phyloP scores from a whole-genome alignment of 2,329 filamentous ascomycete species.

The Neonectria sp. region DNA sequence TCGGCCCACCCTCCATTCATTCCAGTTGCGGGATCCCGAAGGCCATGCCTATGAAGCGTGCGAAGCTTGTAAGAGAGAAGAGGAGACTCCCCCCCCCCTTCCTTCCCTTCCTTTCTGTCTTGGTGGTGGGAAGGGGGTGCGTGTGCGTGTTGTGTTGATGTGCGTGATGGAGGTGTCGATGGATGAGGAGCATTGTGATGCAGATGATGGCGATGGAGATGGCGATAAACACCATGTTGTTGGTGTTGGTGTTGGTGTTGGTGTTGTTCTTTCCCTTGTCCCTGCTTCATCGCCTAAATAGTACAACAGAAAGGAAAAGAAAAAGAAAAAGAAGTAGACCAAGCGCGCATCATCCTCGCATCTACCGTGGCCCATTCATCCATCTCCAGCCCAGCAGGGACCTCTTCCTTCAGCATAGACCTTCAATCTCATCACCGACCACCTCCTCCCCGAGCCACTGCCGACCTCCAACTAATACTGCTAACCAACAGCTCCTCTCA shows the following conservation, averaged over 20 bases:
- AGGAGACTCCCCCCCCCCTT: not conserved
- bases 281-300: not conserved
- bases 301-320: not conserved
- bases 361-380: not conserved
- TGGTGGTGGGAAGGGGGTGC: not conserved
- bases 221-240: not conserved
- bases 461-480: not conserved
- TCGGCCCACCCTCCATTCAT: slow-evolving; percentile 44
- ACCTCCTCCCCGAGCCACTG: not conserved
- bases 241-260: slow-evolving; percentile 1
- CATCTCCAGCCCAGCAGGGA: not conserved
- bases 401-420: not conserved
- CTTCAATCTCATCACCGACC: not conserved
- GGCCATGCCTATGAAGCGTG: slow-evolving; percentile 32
- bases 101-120: no score
- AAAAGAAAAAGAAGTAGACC: not conserved
- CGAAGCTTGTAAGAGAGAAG: slow-evolving; percentile 6
- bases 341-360: not conserved
- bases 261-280: not conserved
- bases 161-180: not conserved
- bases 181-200: no score
- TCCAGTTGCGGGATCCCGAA: slow-evolving; percentile 49
- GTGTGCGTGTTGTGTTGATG: not conserved
- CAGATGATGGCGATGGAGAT: not conserved
- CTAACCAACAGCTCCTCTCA: not conserved